Evolutionary conservation across 768 basidiomycete species (phyloP), one percentile per base, ranked within the genome.

Genomic region (Suillus sp.): DNA sequence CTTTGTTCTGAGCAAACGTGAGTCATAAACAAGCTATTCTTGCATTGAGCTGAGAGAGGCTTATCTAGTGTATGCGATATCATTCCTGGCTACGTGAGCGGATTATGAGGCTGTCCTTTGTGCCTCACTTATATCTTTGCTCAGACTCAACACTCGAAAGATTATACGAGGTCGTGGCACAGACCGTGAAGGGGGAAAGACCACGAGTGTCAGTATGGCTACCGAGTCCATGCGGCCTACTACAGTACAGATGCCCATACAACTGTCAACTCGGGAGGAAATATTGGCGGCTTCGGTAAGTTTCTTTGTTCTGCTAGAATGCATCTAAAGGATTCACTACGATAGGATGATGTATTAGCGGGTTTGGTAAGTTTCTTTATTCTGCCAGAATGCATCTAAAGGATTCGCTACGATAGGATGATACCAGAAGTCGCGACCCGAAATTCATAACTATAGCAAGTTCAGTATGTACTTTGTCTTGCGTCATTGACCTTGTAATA

Each of bases 1-100:
- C 70, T 89, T 91, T 64, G 79, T 86, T 57, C 72, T 90, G 40
- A 86, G 84, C 72, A 91, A 90, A 77, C 67, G 88, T 88, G 69
- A 66, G 87, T 72, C 32, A 3, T 43, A 30, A 30, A 7, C 53
- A 40, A n/a, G 50, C n/a, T 18, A 22, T 50, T 20, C 48, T n/a
- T 8, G 30, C 30, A 20, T 65, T 18, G 34, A 58, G 47, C 42
- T 54, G 59, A 54, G 64, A 54, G 51, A 57, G 34, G 55, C 34
- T 63, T 13, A 34, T 55, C 37, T 61, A 87, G 86, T 88, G n/a
- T 86, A 88, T 65, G 84, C 81, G 0, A 82, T 85, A 57, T 88
- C 87, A n/a, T 80, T 87, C 72, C 76, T 89, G 70, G 86, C 88
- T 43, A 86, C 88, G 85, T 87, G 69, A 59, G 84, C 75, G 4